Evolutionary conservation across 2,329 filamentous ascomycete genomes (phyloP).

Genomic region (Penicillium sp.): DNA sequence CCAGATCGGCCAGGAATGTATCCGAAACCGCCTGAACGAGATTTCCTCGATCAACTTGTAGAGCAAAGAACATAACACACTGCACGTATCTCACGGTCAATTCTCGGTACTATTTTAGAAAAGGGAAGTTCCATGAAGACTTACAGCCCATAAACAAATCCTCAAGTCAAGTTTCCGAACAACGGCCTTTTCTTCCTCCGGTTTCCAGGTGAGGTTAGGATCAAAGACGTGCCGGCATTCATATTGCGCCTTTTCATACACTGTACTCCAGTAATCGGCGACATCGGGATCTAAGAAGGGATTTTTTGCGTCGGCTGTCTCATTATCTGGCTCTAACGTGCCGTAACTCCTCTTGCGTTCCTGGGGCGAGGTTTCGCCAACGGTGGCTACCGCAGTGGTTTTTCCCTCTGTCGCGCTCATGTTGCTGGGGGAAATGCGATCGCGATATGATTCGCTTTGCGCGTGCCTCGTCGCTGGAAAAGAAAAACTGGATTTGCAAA

Average conservation of each 20-base stretch:
- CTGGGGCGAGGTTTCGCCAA: not conserved
- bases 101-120: not conserved
- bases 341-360: not conserved
- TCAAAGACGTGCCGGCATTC: constrained; percentile 51
- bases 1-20: constrained; percentile 54
- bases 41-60: constrained; percentile 65
- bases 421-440: not conserved
- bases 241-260: constrained; percentile 60
- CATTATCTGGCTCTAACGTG: not conserved
- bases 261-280: constrained; percentile 57
- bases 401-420: not conserved
- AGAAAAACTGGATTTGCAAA: not conserved
- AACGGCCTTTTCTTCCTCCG: constrained; percentile 36
- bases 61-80: constrained; percentile 61
- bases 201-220: constrained; percentile 36
- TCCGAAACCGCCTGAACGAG: constrained; percentile 61
- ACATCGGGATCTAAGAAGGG: constrained; percentile 56
- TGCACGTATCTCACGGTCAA: constrained; percentile 24
- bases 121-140: no score
- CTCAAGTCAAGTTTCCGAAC: constrained; percentile 29
- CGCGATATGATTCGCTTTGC: not conserved
- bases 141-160: constrained; percentile 31
- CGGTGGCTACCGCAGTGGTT: not conserved
- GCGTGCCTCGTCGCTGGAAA: not conserved
- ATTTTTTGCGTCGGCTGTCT: not conserved